Evolutionary conservation across 495 filamentous ascomycete species (phyloP).

Genomic region (Daldinia childiae): DNA sequence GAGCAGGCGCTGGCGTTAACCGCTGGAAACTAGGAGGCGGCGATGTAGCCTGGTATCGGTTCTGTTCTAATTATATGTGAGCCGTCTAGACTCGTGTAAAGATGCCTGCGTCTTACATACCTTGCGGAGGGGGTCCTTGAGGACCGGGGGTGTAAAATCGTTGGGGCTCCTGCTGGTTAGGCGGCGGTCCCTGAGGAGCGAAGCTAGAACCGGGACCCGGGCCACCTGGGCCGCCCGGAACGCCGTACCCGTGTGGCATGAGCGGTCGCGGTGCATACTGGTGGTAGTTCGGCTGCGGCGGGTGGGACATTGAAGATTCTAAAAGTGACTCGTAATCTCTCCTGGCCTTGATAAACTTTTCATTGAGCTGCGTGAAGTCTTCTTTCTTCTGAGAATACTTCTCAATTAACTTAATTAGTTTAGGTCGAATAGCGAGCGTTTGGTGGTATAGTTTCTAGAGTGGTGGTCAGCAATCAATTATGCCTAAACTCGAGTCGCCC

Average conservation of each 20-base stretch:
- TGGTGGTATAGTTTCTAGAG: constrained; percentile 85
- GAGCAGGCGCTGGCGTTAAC: constrained; percentile 51
- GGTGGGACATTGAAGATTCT: constrained; percentile 93
- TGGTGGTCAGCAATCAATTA: constrained; percentile 29
- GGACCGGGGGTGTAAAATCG: constrained; percentile 74
- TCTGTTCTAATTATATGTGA: constrained; percentile 46
- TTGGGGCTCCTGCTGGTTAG: constrained; percentile 68
- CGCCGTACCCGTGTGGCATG: constrained; percentile 70
- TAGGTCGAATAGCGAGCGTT: constrained; percentile 92
- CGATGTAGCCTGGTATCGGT: constrained; percentile 57
- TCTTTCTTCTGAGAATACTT: constrained; percentile 99
- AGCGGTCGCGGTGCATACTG: constrained; percentile 74
- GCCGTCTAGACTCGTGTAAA: constrained; percentile 23
- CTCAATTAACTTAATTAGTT: constrained; percentile 96
- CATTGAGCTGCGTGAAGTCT: constrained; percentile 97
- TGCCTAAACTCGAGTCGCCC: neutral
- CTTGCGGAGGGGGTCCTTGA: constrained; percentile 50
- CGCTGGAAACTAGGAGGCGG: constrained; percentile 61
- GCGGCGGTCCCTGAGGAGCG: constrained; percentile 59
- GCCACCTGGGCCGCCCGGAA: constrained; percentile 45
- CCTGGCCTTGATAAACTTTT: constrained; percentile 98
- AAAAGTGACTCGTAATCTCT: constrained; percentile 96
- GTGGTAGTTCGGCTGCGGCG: constrained; percentile 69
- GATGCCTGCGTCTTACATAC: constrained; percentile 31
- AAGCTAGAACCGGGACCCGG: constrained; percentile 51